phyloP scores from a whole-genome alignment of 1,284 basidiomycete genomes.

The Sanghuangporus weigelae region DNA sequence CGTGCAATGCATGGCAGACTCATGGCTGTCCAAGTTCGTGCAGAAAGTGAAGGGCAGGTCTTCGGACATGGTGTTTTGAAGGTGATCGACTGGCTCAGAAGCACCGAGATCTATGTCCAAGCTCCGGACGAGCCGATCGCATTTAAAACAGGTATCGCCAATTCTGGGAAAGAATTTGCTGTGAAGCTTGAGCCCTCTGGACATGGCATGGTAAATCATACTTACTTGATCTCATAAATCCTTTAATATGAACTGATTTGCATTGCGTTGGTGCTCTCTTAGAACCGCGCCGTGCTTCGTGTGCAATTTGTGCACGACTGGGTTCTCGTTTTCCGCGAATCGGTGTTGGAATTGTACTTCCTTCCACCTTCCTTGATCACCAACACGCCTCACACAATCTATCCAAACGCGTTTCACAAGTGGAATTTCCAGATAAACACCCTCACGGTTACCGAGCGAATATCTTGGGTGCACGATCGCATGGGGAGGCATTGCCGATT shows the following conservation, averaged over 20 bases:
- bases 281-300: conserved; percentile 12
- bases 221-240: neutral
- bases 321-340: conserved; percentile 36
- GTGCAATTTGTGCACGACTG: conserved; percentile 35
- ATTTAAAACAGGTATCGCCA: neutral
- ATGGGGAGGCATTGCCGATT: neutral
- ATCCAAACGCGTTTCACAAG: conserved; percentile 39
- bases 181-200: conserved; percentile 5
- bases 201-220: conserved; percentile 2
- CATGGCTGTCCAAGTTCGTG: conserved; percentile 5
- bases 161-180: neutral
- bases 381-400: conserved; percentile 25
- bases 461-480: conserved; percentile 14
- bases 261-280: neutral
- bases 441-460: conserved; percentile 32
- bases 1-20: conserved; percentile 7
- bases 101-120: neutral
- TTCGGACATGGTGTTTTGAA: conserved; percentile 8
- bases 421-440: conserved; percentile 55
- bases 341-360: conserved; percentile 37
- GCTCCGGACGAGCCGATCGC: neutral
- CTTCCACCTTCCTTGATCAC: conserved; percentile 22
- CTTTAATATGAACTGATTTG: neutral
- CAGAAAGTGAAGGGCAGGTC: neutral
- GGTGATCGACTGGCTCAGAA: conserved; percentile 12